phyloP scores from a whole-genome alignment of 176 grass and related monocot species.

The Dendrocalamus sinicus region DNA sequence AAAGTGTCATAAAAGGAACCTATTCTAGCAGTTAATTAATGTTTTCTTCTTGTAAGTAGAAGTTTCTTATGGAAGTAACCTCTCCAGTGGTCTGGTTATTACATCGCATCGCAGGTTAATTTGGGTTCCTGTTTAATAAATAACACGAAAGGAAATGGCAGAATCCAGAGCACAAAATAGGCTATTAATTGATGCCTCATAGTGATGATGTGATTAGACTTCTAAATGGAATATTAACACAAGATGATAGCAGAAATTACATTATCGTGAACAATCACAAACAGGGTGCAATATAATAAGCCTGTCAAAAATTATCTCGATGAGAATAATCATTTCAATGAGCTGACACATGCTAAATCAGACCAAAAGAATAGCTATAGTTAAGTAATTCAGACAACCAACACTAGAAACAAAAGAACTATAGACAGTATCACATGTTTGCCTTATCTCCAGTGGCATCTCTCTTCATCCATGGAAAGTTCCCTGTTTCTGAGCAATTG shows the following conservation, averaged over 20 bases:
- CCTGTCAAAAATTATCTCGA: slow-evolving; percentile 36
- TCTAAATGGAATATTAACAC: not conserved
- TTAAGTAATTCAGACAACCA: slow-evolving; percentile 42
- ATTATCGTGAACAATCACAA: slow-evolving; percentile 30
- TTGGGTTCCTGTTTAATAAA: not conserved
- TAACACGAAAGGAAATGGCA: slow-evolving; percentile 3
- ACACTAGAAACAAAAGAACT: slow-evolving; percentile 45
- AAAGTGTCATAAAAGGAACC: not conserved
- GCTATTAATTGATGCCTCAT: not conserved
- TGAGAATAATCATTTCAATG: slow-evolving; percentile 41
- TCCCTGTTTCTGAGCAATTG: slow-evolving; percentile 54
- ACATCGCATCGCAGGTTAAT: not conserved
- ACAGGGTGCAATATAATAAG: slow-evolving; percentile 15
- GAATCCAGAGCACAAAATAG: slow-evolving; percentile 1
- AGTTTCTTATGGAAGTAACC: slow-evolving; percentile 1
- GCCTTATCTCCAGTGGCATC: slow-evolving; percentile 37
- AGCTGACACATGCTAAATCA: slow-evolving; percentile 42
- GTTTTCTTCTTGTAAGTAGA: not conserved
- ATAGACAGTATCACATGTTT: slow-evolving; percentile 50
- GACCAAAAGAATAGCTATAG: slow-evolving; percentile 47
- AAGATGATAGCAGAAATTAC: slow-evolving; percentile 9
- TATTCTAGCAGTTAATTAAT: not conserved
- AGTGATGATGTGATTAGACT: not conserved
- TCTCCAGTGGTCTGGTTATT: not conserved
- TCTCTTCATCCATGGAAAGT: slow-evolving; percentile 70